Conservation (phyloP, 2,329 filamentous ascomycete genomes). For the Penicillium psychrosexuale region DNA sequence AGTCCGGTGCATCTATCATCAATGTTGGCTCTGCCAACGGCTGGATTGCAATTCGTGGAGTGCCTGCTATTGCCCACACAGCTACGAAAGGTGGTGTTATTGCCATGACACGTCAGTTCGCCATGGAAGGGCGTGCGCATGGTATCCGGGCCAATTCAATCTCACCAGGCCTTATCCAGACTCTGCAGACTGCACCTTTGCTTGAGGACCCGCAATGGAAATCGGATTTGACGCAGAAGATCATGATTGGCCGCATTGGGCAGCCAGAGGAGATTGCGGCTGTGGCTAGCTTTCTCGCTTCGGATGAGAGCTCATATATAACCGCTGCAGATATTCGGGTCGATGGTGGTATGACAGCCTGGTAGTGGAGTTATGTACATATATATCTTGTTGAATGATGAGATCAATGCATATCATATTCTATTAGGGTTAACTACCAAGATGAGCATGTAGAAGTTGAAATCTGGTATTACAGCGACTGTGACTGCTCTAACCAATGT, state of each 20-base stretch:
- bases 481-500: too few species aligned
- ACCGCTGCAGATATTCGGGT: slow-evolving; percentile 5
- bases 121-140: slow-evolving; percentile 2
- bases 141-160: slow-evolving; percentile 3
- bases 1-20: slow-evolving; percentile 1
- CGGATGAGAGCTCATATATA: slow-evolving; percentile 3
- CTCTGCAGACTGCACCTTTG: background rate
- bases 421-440: too few species aligned
- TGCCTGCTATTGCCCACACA: background rate
- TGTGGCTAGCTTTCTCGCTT: slow-evolving; percentile 5
- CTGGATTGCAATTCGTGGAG: background rate
- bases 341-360: slow-evolving; percentile 6
- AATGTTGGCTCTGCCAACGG: slow-evolving; percentile 1
- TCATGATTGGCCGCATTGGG: background rate
- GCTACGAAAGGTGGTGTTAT: slow-evolving; percentile 5
- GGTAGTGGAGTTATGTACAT: background rate
- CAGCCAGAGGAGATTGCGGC: background rate
- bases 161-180: background rate
- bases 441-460: too few species aligned
- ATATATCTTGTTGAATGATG: background rate
- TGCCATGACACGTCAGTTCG: slow-evolving; percentile 5
- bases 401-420: background rate
- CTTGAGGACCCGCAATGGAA: background rate
- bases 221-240: background rate
- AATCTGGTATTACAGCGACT: too few species aligned